Percentiles rank a stretch among this genome's conserved stretches.
Evolutionary conservation across 2,329 filamentous ascomycete species (phyloP).

Genomic region (Cryoendolithus antarcticus): DNA sequence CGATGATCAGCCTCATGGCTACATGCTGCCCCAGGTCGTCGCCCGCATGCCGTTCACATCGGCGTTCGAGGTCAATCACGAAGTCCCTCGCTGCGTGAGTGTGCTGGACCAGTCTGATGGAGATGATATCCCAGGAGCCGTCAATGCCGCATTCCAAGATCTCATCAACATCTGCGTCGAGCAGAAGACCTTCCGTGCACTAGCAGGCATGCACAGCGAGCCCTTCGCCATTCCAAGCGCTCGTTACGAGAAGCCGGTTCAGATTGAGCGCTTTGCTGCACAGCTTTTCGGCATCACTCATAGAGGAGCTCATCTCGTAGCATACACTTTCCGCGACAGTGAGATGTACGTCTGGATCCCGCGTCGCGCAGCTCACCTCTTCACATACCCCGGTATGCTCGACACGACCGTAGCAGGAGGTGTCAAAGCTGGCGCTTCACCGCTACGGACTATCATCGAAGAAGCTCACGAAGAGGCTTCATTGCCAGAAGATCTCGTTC

Average conservation of each 20-base stretch:
- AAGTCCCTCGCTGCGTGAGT: slow-evolving; percentile 11
- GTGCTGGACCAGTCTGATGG: slow-evolving; percentile 40
- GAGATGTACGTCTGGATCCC: slow-evolving; percentile 75
- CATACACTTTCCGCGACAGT: slow-evolving; percentile 42
- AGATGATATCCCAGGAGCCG: slow-evolving; percentile 45
- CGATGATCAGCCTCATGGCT: slow-evolving; percentile 48
- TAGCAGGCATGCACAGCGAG: slow-evolving; percentile 68
- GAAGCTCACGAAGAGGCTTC: slow-evolving; percentile 85
- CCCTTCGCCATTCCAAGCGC: slow-evolving; percentile 59
- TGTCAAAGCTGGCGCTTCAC: slow-evolving; percentile 66
- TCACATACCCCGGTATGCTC: slow-evolving; percentile 75
- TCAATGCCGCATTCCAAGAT: slow-evolving; percentile 46
- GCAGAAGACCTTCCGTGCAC: slow-evolving; percentile 53
- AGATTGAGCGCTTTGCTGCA: slow-evolving; percentile 60
- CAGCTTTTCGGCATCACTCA: slow-evolving; percentile 61
- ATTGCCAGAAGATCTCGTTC: slow-evolving; percentile 56
- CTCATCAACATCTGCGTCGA: slow-evolving; percentile 44
- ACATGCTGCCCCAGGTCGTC: slow-evolving; percentile 48
- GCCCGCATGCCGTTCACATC: slow-evolving; percentile 42
- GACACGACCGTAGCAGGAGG: slow-evolving; percentile 88
- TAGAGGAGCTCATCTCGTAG: slow-evolving; percentile 70
- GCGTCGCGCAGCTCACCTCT: slow-evolving; percentile 59
- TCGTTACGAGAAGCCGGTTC: slow-evolving; percentile 50
- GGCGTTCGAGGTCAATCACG: slow-evolving; percentile 41
- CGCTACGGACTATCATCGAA: slow-evolving; percentile 68